Percentiles rank a stretch among this genome's conserved stretches.
Evolutionary conservation across 345 rosid species (phyloP).

Genomic region (Citrus medica): DNA sequence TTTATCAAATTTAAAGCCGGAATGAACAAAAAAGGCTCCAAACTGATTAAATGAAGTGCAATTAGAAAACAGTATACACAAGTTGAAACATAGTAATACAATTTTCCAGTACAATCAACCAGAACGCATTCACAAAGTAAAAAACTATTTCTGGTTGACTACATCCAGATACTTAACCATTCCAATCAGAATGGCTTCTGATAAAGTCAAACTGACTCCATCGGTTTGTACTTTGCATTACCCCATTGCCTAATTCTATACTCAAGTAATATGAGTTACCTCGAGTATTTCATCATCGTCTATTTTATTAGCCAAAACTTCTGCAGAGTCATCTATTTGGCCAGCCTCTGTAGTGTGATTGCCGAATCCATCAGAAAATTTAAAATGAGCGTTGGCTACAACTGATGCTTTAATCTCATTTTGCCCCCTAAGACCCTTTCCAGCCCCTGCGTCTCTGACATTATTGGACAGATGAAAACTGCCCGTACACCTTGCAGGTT

Average conservation of each 20-base stretch:
- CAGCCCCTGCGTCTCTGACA: conserved; percentile 24
- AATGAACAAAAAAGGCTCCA: neutral
- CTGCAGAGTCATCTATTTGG: conserved; percentile 30
- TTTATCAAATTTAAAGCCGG: neutral
- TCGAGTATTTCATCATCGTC: conserved; percentile 84
- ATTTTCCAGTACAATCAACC: neutral
- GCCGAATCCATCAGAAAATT: conserved; percentile 25
- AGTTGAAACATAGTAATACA: neutral
- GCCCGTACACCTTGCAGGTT: conserved; percentile 26
- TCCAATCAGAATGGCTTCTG: neutral
- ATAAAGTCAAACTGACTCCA: neutral
- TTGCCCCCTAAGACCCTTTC: conserved; percentile 24
- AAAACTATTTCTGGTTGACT: neutral
- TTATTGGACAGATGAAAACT: conserved; percentile 29
- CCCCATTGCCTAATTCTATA: conserved; percentile 3
- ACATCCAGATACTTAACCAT: neutral
- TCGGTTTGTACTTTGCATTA: neutral
- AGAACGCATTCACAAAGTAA: conserved; percentile 3
- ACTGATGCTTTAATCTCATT: conserved; percentile 28
- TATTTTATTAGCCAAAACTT: conserved; percentile 49
- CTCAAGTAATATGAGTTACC: conserved; percentile 40
- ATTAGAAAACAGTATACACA: neutral
- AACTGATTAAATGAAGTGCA: neutral
- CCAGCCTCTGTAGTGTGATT: conserved; percentile 26
- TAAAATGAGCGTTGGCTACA: conserved; percentile 19